Evolutionary conservation across 1,284 basidiomycete species (phyloP).

Genomic region (Pseudozyma pruni): DNA sequence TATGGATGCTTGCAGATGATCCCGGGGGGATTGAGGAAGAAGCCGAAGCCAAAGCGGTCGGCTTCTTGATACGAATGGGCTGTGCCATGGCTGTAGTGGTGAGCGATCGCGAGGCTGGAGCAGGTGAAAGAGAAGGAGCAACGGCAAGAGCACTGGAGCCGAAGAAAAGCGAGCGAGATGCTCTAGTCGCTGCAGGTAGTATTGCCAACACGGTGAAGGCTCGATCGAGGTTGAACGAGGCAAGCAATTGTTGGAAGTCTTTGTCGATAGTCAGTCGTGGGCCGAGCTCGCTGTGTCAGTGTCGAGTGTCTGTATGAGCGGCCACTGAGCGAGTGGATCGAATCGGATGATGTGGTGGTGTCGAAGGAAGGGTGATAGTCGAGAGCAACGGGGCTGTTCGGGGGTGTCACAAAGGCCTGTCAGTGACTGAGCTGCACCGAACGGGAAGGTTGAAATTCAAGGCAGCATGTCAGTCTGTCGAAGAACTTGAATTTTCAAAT

Average conservation of each 20-base stretch:
- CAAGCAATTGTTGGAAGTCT: too few species aligned
- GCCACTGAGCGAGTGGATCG: too few species aligned
- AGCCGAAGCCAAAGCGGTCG: conserved; percentile 10
- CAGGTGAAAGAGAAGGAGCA: neutral
- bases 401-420: too few species aligned
- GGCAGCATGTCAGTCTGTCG: neutral
- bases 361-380: too few species aligned
- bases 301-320: too few species aligned
- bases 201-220: conserved; percentile 8
- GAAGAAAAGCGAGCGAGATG: conserved; percentile 14
- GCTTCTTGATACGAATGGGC: conserved; percentile 29
- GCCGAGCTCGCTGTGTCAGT: too few species aligned
- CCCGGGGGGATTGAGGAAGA: conserved; percentile 4
- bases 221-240: conserved; percentile 1
- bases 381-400: too few species aligned
- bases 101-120: neutral
- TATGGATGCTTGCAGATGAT: conserved; percentile 16
- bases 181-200: conserved; percentile 3
- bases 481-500: too few species aligned
- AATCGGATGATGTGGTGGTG: too few species aligned
- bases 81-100: conserved; percentile 16
- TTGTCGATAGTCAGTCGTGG: too few species aligned
- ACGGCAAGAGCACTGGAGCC: neutral
- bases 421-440: too few species aligned
- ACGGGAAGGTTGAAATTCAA: too few species aligned